A percentile compares a stretch with the other conserved stretches of the same genome.
Conservation (phyloP, 1,284 basidiomycete genomes). For the Malassezia pachydermatis region DNA sequence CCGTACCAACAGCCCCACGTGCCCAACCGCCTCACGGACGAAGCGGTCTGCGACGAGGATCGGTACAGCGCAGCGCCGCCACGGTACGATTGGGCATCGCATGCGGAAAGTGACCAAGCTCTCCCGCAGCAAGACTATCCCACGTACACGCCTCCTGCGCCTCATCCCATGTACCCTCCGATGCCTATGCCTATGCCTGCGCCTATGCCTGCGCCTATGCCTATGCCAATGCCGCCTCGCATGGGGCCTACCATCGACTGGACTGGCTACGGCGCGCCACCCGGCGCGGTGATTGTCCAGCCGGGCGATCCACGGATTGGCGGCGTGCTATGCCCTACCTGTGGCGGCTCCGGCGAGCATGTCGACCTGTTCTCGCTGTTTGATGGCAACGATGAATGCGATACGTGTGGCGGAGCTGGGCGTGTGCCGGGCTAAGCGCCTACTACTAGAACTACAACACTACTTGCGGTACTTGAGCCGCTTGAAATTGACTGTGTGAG, state of each 20-base stretch:
- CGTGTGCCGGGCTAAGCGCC: conserved; percentile 1
- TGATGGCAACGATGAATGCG: conserved; percentile 10
- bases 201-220: too few relatives aligned
- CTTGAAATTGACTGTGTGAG: conserved; percentile 39
- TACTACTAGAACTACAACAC: background rate
- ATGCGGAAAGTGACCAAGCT: background rate
- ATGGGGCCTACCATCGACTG: conserved; percentile 7
- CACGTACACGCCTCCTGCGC: background rate
- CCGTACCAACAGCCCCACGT: too few relatives aligned
- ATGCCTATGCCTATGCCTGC: background rate
- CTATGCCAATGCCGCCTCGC: background rate
- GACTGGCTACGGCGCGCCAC: conserved; percentile 13
- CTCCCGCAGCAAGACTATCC: conserved; percentile 13
- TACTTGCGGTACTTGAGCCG: conserved; percentile 42
- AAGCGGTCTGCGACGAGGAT: conserved; percentile 6
- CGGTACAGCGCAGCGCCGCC: conserved; percentile 11
- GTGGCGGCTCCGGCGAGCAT: conserved; percentile 16
- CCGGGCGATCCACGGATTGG: conserved; percentile 29
- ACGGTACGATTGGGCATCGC: background rate
- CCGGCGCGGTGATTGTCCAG: conserved; percentile 16
- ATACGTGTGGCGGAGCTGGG: conserved; percentile 14
- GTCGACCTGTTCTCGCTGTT: background rate
- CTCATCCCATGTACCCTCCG: background rate
- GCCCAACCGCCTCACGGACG: too few relatives aligned
- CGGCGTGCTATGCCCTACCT: conserved; percentile 21